Base-by-base conservation (phyloP, 2,329 filamentous ascomycete genomes). In the Hypoxylon sp. region DNA sequence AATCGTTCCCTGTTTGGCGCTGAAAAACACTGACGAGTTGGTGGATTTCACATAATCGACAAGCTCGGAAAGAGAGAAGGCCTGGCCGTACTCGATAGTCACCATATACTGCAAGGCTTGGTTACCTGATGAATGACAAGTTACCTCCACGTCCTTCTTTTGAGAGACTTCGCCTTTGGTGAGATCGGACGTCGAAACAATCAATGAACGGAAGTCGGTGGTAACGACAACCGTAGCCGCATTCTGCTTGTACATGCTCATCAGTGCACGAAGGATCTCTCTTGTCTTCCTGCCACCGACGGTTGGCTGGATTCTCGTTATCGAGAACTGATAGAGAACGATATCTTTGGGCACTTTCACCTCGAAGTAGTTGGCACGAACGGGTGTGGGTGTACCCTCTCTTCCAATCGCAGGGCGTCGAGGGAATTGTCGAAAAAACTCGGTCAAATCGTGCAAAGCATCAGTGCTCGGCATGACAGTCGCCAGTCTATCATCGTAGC, bases 191-290 rank as follows among this genome's bases (percentile, higher is more conserved):
- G 66, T n/a, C 4, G n/a, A 65, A 24, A 77, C 62, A 1, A 77
- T 51, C 0, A 67, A 74, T 1, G 70, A 68, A 53, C 58, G 69
- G 61, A 75, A 76, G 50, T 75, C 74, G 1, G 71, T 73, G 11
- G 71, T 71, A 3, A 75, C 42, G 15, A 63, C 67, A 2, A 45
- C 29, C 2, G 11, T 29, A 11, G 26, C 26, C 6, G 26, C 26
- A 29, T 29, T 29, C n/a, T n/a, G n/a, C n/a, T n/a, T n/a, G n/a
- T n/a, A n/a, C n/a, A n/a, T n/a, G n/a, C n/a, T n/a, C 51, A 46
- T 70, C 43, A 8, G 45, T 10, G 21, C 64, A 13, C 73, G 40
- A 9, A 73, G 31, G n/a, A 73, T 58, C 4, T 58, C 54, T 20
- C 68, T 45, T 11, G 68, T 21, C 0, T 41, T 50, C 1, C 64